Conservation (phyloP, 208 protist species). For the Acanthamoeba royreba region DNA sequence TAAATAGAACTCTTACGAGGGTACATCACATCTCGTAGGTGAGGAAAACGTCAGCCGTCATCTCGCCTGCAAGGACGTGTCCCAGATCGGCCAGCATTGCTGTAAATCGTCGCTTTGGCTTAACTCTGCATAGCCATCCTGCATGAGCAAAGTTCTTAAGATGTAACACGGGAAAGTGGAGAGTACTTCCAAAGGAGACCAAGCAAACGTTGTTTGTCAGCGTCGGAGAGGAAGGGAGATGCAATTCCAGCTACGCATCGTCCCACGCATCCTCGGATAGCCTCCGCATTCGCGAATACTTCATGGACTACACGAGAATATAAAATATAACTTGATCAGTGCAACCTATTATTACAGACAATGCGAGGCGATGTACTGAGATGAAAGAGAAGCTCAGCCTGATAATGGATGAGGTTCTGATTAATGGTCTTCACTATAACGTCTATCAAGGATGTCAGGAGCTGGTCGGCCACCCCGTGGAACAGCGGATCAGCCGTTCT, state of each 20-base stretch:
- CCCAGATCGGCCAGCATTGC: neutral
- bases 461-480: neutral
- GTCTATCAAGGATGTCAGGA: neutral
- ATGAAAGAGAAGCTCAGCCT: neutral
- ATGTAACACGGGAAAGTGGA: neutral
- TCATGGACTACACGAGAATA: neutral
- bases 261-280: neutral
- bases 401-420: neutral
- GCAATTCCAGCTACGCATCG: neutral
- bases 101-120: neutral
- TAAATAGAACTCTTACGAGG: no score
- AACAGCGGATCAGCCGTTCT: neutral
- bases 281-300: neutral
- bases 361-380: neutral
- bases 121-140: neutral
- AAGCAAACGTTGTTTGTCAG: neutral
- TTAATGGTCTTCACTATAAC: neutral
- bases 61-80: neutral
- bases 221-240: neutral
- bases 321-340: neutral
- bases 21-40: slow-evolving; percentile 15
- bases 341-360: neutral
- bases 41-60: neutral
- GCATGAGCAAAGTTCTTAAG: no score
- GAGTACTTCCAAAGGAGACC: neutral